A percentile compares a stretch with the other conserved stretches of the same genome.
These are phyloP conservation scores for Thelonectria discophora DNA, from an alignment of 2,329 filamentous ascomycete genomes.

Conservation along the genomic window DNA sequence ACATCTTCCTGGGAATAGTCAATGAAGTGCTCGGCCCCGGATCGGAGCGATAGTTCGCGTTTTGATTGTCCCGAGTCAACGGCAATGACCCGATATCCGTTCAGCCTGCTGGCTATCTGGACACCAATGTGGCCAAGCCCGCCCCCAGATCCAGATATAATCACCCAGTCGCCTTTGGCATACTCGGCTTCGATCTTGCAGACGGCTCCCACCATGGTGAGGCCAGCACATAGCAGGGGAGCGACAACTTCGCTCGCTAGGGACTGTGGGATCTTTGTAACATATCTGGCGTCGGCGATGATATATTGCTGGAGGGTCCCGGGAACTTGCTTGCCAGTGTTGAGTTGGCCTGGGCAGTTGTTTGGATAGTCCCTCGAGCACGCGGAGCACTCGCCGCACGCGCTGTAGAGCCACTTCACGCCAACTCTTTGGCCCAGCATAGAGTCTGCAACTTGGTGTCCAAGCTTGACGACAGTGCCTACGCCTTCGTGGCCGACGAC, in stretches of 20 bases:
- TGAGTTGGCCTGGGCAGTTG: conserved; percentile 52
- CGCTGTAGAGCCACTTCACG: conserved; percentile 56
- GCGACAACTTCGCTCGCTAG: conserved; percentile 37
- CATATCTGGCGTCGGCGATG: conserved; percentile 41
- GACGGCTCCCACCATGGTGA: conserved; percentile 46
- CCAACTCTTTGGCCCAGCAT: conserved; percentile 51
- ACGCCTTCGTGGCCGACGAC: conserved; percentile 47
- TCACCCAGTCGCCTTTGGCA: conserved; percentile 41
- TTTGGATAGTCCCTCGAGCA: conserved; percentile 49
- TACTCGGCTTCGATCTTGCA: conserved; percentile 28
- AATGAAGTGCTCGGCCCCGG: conserved; percentile 42
- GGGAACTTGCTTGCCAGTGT: conserved; percentile 50
- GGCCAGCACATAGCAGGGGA: conserved; percentile 45
- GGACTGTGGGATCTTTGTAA: conserved; percentile 39
- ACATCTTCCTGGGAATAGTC: conserved; percentile 40
- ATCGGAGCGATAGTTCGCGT: conserved; percentile 32
- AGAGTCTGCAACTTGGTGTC: conserved; percentile 35
- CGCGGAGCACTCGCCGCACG: conserved; percentile 49
- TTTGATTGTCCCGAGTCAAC: conserved; percentile 41
- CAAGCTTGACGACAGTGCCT: conserved; percentile 43
- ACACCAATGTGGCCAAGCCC: conserved; percentile 47
- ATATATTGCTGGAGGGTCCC: conserved; percentile 46
- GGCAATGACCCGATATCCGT: conserved; percentile 38
- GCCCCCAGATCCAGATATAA: conserved; percentile 45
- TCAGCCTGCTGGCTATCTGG: conserved; percentile 41